phyloP scores from a whole-genome alignment of 2,329 filamentous ascomycete genomes.

The Alternaria brassicae region DNA sequence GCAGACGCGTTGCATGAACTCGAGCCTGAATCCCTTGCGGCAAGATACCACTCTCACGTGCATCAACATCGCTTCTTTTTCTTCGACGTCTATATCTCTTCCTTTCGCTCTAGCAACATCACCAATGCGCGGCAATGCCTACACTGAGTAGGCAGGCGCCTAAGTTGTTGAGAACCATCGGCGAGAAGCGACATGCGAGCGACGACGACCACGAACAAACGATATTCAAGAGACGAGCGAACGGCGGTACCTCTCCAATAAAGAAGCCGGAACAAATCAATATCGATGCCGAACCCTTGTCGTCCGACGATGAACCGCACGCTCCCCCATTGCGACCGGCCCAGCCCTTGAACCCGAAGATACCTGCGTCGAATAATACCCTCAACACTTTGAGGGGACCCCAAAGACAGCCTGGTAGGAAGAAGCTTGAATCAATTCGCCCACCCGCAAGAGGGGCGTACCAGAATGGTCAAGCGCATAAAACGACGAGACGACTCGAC shows the following conservation, averaged over 20 bases:
- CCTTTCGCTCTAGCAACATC: background rate
- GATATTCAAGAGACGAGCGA: conserved; percentile 10
- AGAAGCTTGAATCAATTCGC: conserved; percentile 3
- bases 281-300: conserved; percentile 31
- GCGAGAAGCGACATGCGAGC: conserved; percentile 46
- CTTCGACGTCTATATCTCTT: background rate
- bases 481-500: conserved; percentile 8
- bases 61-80: background rate
- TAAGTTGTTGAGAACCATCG: conserved; percentile 41
- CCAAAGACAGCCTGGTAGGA: conserved; percentile 2
- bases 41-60: background rate
- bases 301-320: conserved; percentile 30
- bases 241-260: background rate
- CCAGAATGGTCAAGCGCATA: conserved; percentile 16
- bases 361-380: background rate
- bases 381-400: conserved; percentile 15
- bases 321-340: conserved; percentile 7
- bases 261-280: conserved; percentile 12
- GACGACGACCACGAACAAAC: conserved; percentile 48
- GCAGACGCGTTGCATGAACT: conserved; percentile 6
- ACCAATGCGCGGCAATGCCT: conserved; percentile 16
- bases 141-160: conserved; percentile 14
- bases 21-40: background rate
- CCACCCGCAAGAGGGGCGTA: conserved; percentile 16
- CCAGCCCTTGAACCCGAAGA: conserved; percentile 5